These are phyloP conservation scores for Globisporangium echinulatum DNA, from an alignment of 352 stramenopile species.

Conservation along the genomic window DNA sequence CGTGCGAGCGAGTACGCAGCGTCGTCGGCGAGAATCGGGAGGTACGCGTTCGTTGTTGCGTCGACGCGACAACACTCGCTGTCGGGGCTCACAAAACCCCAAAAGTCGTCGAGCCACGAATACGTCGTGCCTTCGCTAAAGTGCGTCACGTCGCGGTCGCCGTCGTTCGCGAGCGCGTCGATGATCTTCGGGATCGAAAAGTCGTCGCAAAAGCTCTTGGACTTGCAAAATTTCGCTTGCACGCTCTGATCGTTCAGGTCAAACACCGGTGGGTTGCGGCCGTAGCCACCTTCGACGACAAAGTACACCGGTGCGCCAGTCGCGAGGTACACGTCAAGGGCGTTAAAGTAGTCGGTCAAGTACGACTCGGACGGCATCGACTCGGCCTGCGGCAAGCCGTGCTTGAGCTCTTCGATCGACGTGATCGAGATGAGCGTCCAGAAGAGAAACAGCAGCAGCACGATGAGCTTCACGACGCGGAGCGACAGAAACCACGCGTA, in stretches of 20 bases:
- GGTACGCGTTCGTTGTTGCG: conserved; percentile 25
- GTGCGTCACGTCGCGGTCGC: conserved; percentile 29
- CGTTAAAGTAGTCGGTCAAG: conserved; percentile 41
- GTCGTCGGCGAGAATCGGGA: conserved; percentile 30
- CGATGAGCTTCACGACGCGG: conserved; percentile 46
- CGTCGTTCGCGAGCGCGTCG: conserved; percentile 27
- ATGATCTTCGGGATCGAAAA: conserved; percentile 60
- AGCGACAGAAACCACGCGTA: conserved; percentile 37
- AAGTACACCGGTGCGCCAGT: conserved; percentile 50
- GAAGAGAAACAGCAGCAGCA: conserved; percentile 45
- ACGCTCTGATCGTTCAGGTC: conserved; percentile 24
- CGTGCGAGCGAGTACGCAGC: conserved; percentile 19
- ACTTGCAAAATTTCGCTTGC: conserved; percentile 50
- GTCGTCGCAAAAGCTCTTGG: conserved; percentile 48
- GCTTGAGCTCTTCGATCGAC: conserved; percentile 43
- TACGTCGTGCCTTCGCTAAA: conserved; percentile 40
- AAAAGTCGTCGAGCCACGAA: conserved; percentile 79
- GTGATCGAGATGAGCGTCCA: conserved; percentile 45
- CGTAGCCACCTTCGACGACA: conserved; percentile 61
- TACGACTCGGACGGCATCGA: conserved; percentile 58
- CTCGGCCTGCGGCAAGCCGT: conserved; percentile 42
- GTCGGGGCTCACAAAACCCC: conserved; percentile 47
- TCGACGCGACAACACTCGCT: conserved; percentile 66
- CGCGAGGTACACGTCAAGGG: conserved; percentile 38
- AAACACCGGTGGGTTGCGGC: conserved; percentile 31